Base-by-base conservation (phyloP, 176 grass and related monocot species). In the Avena insularis region DNA sequence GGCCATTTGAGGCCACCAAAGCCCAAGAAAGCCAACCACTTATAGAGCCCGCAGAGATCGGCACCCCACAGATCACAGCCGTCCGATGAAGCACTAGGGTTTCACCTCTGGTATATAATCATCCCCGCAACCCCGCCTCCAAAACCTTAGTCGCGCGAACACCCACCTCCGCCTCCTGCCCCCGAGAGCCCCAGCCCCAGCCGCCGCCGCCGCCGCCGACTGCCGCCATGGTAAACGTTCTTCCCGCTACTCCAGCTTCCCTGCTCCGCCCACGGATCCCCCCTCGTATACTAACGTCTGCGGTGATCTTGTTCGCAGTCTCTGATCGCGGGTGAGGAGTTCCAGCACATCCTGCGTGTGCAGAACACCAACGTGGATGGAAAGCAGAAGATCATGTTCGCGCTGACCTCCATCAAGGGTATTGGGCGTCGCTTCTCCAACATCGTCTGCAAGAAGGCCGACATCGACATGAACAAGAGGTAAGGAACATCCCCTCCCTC, bases 391-490 rank as follows among this genome's bases (percentile, higher is more conserved):
- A 98, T 98, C 84, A 98, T 95, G 95, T 95, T 92, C 71, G 91
- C 93, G n/a, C 17, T 98, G 51, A 95, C 95, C 59, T 82, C 92
- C 86, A 98, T 98, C 86, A 98, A 98, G 89, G 95, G 93, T 98
- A 1, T 95, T 5, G 95, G 93, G 19, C 95, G 95, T 83, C 83
- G 95, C 27, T 98, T 95, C 86, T 94, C 95, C 73, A 98, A 98
- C 87, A 95, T 95, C 86, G 90, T 68, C 71, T 98, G 95, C 90
- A 95, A 98, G 95, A 98, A 98, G 93, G 95, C 95, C 4, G 95
- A 98, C 49, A 87, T 98, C 77, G 95, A 98, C 95, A 95, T 95
- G 95, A 92, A 93, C 87, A 98, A 95, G 85, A 93, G 93, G 93
- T 77, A 29, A 65, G 45, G 2, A 17, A 13, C 65, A 16, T 15